These are phyloP conservation scores for Pseudognaphalium luteoalbum DNA, from an alignment of 129 eudicot genomes.

Conservation along the genomic window DNA sequence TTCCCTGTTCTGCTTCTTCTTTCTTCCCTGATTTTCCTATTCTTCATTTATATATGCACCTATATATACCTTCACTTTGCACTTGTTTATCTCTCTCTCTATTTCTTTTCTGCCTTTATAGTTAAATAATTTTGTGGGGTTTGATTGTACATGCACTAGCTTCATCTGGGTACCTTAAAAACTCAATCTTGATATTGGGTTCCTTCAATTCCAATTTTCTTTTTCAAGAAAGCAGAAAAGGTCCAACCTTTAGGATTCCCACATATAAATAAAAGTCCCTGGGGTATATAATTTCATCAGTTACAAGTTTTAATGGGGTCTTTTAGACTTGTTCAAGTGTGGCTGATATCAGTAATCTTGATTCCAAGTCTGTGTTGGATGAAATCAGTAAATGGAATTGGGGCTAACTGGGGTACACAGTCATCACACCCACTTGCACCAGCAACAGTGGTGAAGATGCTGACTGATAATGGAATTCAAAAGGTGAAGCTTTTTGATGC, in stretches of 20 bases:
- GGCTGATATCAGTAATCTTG: constrained; percentile 31
- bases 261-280: constrained; percentile 2
- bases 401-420: constrained; percentile 99
- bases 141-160: constrained; percentile 31
- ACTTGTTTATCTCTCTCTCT: constrained; percentile 1
- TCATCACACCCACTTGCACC: constrained; percentile 70
- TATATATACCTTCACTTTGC: not conserved
- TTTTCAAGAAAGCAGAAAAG: constrained; percentile 3
- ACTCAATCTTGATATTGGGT: constrained; percentile 23
- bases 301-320: constrained; percentile 27
- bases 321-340: not conserved
- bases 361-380: constrained; percentile 24
- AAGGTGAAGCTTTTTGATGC: constrained; percentile 96
- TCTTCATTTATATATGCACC: not conserved
- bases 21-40: not conserved
- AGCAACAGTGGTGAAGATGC: constrained; percentile 61
- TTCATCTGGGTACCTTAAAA: constrained; percentile 20
- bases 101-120: constrained; percentile 2
- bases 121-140: constrained; percentile 18
- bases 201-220: constrained; percentile 18
- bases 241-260: not conserved
- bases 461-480: constrained; percentile 68
- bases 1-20: not conserved
- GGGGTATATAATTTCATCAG: not conserved
- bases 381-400: constrained; percentile 55